Percentiles rank a stretch among this genome's conserved stretches.
These are phyloP conservation scores for Coniochaeta prunicola DNA, from an alignment of 2,329 filamentous ascomycete species.

Conservation along the genomic window DNA sequence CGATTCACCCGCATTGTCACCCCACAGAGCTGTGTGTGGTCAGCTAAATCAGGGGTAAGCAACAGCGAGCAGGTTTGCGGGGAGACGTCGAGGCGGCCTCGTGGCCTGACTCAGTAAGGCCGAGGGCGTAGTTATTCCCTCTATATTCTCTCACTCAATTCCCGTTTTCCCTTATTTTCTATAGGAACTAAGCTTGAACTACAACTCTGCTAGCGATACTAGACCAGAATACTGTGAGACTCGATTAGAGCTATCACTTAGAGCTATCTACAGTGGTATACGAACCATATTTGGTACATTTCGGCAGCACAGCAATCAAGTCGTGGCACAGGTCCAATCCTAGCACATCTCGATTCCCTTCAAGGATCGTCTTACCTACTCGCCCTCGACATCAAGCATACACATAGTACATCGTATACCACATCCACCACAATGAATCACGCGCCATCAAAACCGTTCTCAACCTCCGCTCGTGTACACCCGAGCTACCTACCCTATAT, in stretches of 20 bases:
- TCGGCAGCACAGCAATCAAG: too few species aligned
- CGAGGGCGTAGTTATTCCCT: not conserved
- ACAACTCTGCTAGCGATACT: too few species aligned
- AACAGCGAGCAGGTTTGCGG: not conserved
- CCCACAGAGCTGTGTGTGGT: not conserved
- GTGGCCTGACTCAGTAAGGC: not conserved
- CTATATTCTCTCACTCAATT: not conserved
- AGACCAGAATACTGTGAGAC: not conserved
- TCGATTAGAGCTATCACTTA: too few species aligned
- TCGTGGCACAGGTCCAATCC: too few species aligned
- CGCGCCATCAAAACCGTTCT: not conserved
- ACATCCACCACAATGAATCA: not conserved
- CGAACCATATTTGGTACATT: too few species aligned
- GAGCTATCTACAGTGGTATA: too few species aligned
- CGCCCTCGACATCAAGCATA: too few species aligned
- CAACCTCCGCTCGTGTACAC: slow-evolving; percentile 21
- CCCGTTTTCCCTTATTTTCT: too few species aligned
- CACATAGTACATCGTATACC: too few species aligned
- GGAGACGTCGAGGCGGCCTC: not conserved
- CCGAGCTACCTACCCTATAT: slow-evolving; percentile 23
- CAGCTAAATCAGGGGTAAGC: not conserved
- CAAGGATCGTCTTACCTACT: too few species aligned
- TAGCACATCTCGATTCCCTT: too few species aligned
- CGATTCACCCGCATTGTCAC: not conserved
- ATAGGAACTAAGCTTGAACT: too few species aligned